Evolutionary conservation across 805 yeast species (phyloP), one percentile per base, ranked within the genome.

Genomic region (Schwanniomyces sp.): DNA sequence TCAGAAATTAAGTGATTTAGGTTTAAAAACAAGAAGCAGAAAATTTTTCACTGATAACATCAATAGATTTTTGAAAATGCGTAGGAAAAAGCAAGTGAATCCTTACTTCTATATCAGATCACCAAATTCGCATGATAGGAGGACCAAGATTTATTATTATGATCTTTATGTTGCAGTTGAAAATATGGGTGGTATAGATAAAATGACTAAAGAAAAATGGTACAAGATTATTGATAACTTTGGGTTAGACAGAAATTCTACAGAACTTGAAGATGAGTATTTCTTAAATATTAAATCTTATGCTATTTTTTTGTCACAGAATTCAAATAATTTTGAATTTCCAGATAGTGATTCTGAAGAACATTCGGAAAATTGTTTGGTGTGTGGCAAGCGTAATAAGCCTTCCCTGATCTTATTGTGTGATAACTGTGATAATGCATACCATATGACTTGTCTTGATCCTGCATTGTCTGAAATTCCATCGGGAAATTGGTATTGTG

Each of bases 401-500:
- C 82, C 84, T 0, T 64, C 69, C 2, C 64, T 70, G 27, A 79
- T 82, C 3, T 62, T 85, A 18, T 58, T 81, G 5, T 91, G 97
- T 63, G 88, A 84, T 55, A 86, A 86, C 34, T 91, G 97, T 59
- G 82, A 85, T 49, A 76, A 75, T 44, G 77, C 80, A 1, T 89
- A 70, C 63, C 97, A 91, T 63, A 72, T 75, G 66, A 66, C 69
- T 34, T 90, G 96, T 59, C 67, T 90, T n/a, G 66, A 65, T 11
- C 86, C 86, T 2, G 82, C 82, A 1, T 54, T 86, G 21, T 59
- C 64, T 0, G 56, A 57, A 2, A 67, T 84, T 1, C 91, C 91
- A 0, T 60, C 71, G 24, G 80, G 79, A 9, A 78, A 74, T 14
- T 91, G 96, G 96, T 85, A 77, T 59, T 91, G 98, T 63, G 86